phyloP scores from a whole-genome alignment of 306 rosid species.

The Rosa multiflora region DNA sequence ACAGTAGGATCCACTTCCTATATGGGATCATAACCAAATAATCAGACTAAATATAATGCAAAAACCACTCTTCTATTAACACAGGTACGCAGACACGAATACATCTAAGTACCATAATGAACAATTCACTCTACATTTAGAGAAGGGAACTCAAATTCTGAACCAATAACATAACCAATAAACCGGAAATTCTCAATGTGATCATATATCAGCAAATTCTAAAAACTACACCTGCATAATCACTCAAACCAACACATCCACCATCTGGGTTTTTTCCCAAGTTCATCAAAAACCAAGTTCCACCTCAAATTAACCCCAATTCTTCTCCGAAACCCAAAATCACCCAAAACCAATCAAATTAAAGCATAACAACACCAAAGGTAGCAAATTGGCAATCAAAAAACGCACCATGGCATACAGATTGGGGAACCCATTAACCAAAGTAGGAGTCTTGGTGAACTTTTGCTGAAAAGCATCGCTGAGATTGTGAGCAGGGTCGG shows the following conservation, averaged over 20 bases:
- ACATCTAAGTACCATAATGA: not conserved
- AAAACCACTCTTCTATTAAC: not conserved
- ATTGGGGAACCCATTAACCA: constrained; percentile 90
- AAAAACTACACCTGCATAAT: not conserved
- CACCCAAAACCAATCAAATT: not conserved
- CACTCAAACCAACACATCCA: not conserved
- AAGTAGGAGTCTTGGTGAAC: constrained; percentile 81
- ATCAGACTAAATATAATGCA: not conserved
- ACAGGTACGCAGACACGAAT: not conserved
- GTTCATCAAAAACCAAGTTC: constrained; percentile 18
- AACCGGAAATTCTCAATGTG: not conserved
- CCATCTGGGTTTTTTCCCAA: constrained; percentile 16
- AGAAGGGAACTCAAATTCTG: not conserved
- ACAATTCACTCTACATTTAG: not conserved
- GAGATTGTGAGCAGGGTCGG: constrained; percentile 99
- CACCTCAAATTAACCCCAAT: not conserved
- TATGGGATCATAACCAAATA: constrained; percentile 24
- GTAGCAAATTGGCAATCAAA: not conserved
- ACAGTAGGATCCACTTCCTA: constrained; percentile 98
- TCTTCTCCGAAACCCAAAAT: not conserved
- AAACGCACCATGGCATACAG: constrained; percentile 80
- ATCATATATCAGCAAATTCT: not conserved
- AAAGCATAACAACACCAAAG: not conserved
- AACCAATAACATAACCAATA: not conserved
- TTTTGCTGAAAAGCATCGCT: constrained; percentile 98